phyloP scores from a whole-genome alignment of 179 eudicot genomes.

The Vitellaria paradoxa region DNA sequence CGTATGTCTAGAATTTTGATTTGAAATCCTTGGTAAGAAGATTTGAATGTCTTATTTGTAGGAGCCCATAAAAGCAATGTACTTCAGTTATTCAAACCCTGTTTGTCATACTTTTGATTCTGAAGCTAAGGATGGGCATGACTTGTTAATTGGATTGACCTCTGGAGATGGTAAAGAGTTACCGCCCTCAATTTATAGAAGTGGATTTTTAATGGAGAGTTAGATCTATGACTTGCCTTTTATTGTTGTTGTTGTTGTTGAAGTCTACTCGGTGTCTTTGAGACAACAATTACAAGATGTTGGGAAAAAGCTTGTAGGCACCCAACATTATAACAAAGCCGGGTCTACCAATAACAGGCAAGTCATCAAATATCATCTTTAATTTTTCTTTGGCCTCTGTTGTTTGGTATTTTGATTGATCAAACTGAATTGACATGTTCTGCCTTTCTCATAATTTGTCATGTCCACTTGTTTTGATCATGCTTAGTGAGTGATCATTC shows the following conservation, averaged over 20 bases:
- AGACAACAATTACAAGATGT: constrained; percentile 83
- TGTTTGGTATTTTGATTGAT: background rate
- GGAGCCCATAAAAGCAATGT: constrained; percentile 86
- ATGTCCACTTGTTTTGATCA: background rate
- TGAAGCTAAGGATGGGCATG: constrained; percentile 88
- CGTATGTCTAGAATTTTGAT: background rate
- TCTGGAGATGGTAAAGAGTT: constrained; percentile 73
- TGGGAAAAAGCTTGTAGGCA: constrained; percentile 83
- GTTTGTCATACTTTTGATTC: constrained; percentile 85
- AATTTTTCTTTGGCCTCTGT: background rate
- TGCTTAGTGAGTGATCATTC: background rate
- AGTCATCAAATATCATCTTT: constrained; percentile 19
- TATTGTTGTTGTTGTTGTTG: constrained; percentile 11
- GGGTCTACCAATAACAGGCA: constrained; percentile 67
- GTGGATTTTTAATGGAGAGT: background rate
- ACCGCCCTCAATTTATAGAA: background rate
- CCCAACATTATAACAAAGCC: constrained; percentile 87
- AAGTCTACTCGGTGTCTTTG: constrained; percentile 80
- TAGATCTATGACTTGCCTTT: background rate
- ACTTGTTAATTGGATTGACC: constrained; percentile 72
- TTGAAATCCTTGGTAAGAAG: background rate
- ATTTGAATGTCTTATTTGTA: constrained; percentile 22
- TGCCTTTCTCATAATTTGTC: background rate
- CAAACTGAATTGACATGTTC: background rate
- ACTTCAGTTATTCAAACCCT: constrained; percentile 84